Evolutionary conservation across 305 asterid genomes (phyloP).

Genomic region (Stenogyne calaminthoides): DNA sequence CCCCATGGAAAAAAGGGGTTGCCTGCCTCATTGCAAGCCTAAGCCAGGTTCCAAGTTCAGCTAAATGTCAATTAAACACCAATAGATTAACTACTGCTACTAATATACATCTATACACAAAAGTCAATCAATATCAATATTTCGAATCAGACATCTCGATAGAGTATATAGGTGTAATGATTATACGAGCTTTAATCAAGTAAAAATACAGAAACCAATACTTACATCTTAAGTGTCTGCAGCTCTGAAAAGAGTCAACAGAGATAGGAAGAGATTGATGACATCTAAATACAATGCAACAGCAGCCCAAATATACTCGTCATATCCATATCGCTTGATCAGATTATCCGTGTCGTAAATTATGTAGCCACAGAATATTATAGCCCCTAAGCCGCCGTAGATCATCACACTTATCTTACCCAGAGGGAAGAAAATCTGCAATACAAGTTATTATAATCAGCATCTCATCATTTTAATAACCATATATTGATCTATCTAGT

Average conservation of each 20-base stretch:
- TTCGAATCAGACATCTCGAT: not conserved
- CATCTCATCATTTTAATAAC: not conserved
- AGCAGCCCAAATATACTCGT: slow-evolving; percentile 92
- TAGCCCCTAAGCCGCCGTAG: slow-evolving; percentile 74
- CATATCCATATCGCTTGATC: slow-evolving; percentile 83
- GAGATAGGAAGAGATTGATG: slow-evolving; percentile 73
- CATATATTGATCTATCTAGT: not conserved
- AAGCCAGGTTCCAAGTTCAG: not conserved
- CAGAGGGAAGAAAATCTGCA: slow-evolving; percentile 67
- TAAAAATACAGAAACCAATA: not conserved
- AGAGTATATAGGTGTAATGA: not conserved
- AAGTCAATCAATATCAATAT: not conserved
- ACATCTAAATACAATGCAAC: slow-evolving; percentile 71
- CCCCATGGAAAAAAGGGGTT: no score
- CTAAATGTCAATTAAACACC: not conserved
- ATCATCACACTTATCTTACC: slow-evolving; percentile 77
- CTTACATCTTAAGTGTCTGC: slow-evolving; percentile 36
- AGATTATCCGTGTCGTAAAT: slow-evolving; percentile 91
- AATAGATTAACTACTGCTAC: not conserved
- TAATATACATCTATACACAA: not conserved
- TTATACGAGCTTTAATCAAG: no score
- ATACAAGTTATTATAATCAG: slow-evolving; percentile 9
- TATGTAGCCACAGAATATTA: slow-evolving; percentile 87
- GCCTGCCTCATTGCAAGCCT: no score
- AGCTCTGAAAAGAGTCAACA: slow-evolving; percentile 57